Evolutionary conservation across 768 basidiomycete species (phyloP), one percentile per base, ranked within the genome.

Genomic region (Macrolepiota fuliginosa): DNA sequence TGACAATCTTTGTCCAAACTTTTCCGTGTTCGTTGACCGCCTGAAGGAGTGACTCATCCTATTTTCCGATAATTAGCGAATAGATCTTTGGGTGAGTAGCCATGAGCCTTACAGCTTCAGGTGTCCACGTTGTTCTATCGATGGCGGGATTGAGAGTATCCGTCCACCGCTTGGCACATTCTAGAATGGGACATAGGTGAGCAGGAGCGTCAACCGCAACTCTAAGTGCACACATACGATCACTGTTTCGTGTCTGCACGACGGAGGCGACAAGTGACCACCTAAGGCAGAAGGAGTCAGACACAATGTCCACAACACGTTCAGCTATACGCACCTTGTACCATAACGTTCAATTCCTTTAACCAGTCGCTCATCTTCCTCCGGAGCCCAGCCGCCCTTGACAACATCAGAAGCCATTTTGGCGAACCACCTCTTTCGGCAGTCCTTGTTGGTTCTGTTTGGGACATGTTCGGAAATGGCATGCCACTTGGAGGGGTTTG

Each of bases 401-500:
- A 83, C 81, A 25, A 85, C 83, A 69, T 83, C 82, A 13, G 83
- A 81, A 61, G 83, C 83, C 83, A 86, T 85, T 73, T 83, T 85
- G 1, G 83, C 82, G 63, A 84, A 84, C 83, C 83, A 86, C 12
- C 84, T 76, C 68, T 86, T 86, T 64, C 84, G 78, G 69, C 84
- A 86, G 68, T 86, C 84, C 66, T 86, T 86, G 76, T 86, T 86
- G 22, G 82, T 85, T 58, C 84, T 76, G 66, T 84, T 81, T 12
- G 83, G 84, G 4, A 86, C 82, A 67, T 85, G 82, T 65, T 83
- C 81, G 22, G 83, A 81, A 57, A 86, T 85, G 36, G 81, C 82
- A 70, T 83, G 82, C 84, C 84, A 86, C 63, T 84, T 85, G 53
- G 83, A 83, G 22, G 84, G 84, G 62, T 82, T 83, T 27, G 80